Evolutionary conservation across 148 eudicot genomes (phyloP).

Genomic region (Spergularia marina): DNA sequence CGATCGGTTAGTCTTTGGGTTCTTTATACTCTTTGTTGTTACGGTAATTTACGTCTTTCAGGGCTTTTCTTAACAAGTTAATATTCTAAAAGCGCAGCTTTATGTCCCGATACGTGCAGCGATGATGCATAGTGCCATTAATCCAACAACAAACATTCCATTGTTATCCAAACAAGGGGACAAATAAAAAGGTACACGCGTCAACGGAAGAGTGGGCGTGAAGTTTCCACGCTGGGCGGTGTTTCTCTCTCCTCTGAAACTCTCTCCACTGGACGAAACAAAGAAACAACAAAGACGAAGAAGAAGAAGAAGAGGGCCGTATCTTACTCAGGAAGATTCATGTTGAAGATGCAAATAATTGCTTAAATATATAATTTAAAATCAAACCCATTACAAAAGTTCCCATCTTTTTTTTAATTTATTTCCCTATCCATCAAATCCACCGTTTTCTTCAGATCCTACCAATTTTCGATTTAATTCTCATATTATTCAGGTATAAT

Average conservation of each 20-base stretch:
- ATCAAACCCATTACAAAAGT: background rate
- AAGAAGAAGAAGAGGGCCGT: background rate
- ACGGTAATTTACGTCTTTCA: too few species aligned
- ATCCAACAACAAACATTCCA: too few species aligned
- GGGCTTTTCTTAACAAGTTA: too few species aligned
- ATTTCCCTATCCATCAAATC: background rate
- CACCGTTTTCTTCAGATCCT: background rate
- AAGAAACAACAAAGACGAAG: background rate
- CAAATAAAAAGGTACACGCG: background rate
- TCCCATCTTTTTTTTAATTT: background rate
- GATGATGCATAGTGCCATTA: too few species aligned
- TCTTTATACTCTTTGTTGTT: too few species aligned
- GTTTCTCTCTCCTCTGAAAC: background rate
- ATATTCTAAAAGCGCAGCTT: too few species aligned
- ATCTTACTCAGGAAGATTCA: background rate
- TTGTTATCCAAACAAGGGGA: too few species aligned
- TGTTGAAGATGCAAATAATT: background rate
- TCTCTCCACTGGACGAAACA: background rate
- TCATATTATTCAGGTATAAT: slow-evolving; percentile 8
- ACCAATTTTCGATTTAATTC: background rate
- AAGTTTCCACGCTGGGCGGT: background rate
- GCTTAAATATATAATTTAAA: background rate
- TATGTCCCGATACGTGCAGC: too few species aligned
- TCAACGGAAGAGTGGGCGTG: background rate
- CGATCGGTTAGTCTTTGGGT: too few species aligned